Evolutionary conservation across 371 early-diverging fungal genomes (phyloP), one percentile per base, ranked within the genome.

Genomic region (Mortierella sp.): DNA sequence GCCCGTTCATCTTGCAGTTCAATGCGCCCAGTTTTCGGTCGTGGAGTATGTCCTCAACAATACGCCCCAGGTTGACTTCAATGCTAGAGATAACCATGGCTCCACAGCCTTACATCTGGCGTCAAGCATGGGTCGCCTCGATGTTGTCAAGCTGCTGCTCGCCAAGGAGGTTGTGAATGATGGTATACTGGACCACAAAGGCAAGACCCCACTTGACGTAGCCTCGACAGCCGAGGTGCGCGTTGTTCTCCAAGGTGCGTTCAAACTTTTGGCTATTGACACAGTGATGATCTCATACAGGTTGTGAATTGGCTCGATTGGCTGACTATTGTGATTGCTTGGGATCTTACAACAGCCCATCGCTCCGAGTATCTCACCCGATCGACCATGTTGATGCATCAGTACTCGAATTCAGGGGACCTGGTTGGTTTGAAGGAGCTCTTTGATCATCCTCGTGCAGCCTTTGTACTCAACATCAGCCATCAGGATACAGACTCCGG

Each of bases 41-140:
- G 28, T 76, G 28, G 76, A 76, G 47, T 76, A 68, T 40, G 69
- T 68, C 17, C 17, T 76, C 59, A 63, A 67, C 49, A 76, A 60
- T 14, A 51, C 76, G 6, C 66, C 65, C n/a, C 70, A 59, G 22
- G 60, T 80, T 37, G 78, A 81, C 46, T 57, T 84, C 25, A 83
- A 83, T 62, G 74, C 79, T 29, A 63, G 72, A 17, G 90, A 90
- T 59, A 62, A 60, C 41, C 67, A 83, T 25, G 90, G 90, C 14
- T 84, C 82, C 58, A 90, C 91, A 0, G 82, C 87, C 17, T 74
- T 90, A 40, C 91, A 90, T 51, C 66, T 82, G 56, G 91, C 90
- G 0, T 76, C 87, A 44, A 83, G 83, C 63, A 74, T 81, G 43
- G 83, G 85, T 17, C 82, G 87, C 29, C 66, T 71, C 8, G 88